Percentiles rank a stretch among this genome's conserved stretches.
Conservation (phyloP, 345 rosid species). For the Melaleuca quinquenervia region DNA sequence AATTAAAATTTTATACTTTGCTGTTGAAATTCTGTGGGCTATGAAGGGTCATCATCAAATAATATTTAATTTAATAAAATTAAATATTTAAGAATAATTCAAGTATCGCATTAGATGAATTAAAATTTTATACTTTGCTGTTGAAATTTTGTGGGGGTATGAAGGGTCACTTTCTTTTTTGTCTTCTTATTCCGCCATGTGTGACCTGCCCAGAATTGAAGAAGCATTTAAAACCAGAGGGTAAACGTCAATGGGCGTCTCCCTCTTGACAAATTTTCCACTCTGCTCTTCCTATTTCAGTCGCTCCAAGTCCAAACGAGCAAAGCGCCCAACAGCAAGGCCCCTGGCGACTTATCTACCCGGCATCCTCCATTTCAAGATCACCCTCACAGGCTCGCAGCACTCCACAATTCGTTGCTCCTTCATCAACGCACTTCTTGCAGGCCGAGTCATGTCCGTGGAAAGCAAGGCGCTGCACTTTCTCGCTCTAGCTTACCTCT, state of each 20-base stretch:
- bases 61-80: too few relatives aligned
- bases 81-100: too few relatives aligned
- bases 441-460: neutral
- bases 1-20: neutral
- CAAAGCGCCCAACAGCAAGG: neutral
- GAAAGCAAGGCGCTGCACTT: neutral
- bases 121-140: neutral
- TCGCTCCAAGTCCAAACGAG: neutral
- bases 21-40: too few relatives aligned
- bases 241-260: neutral
- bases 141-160: neutral
- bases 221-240: neutral
- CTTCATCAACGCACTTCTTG: neutral
- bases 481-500: conserved; percentile 15
- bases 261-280: neutral
- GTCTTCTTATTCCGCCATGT: neutral
- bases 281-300: neutral
- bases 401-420: neutral
- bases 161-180: neutral
- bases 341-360: neutral
- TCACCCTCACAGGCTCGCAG: neutral
- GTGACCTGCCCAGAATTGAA: neutral
- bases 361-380: neutral
- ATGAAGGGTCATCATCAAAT: neutral
- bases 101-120: neutral